Evolutionary conservation across 139 green algal species (phyloP).

Genomic region (Gonium pectorale): DNA sequence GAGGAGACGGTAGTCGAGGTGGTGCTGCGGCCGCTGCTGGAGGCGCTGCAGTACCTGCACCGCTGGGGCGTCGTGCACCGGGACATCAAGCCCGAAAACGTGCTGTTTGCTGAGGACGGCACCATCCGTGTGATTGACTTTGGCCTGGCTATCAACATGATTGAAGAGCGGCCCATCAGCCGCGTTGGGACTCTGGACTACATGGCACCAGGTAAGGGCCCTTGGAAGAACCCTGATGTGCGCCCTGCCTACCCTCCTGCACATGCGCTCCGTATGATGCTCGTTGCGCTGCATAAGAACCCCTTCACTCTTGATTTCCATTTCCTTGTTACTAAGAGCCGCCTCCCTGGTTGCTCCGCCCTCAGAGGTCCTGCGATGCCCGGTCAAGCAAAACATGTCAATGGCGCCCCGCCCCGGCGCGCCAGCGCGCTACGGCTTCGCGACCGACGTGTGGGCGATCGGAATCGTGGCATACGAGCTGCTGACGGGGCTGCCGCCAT

Average conservation of each 20-base stretch:
- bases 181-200: slow-evolving; percentile 62
- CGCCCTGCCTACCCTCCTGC: no score
- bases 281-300: no score
- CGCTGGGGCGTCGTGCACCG: slow-evolving; percentile 50
- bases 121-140: slow-evolving; percentile 67
- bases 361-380: slow-evolving; percentile 68
- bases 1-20: slow-evolving; percentile 39
- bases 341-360: neutral
- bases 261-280: no score
- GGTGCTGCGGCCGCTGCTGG: slow-evolving; percentile 57
- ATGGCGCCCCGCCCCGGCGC: slow-evolving; percentile 20
- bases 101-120: slow-evolving; percentile 49
- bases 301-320: no score
- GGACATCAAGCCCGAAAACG: slow-evolving; percentile 59
- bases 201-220: slow-evolving; percentile 22
- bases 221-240: no score
- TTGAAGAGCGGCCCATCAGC: slow-evolving; percentile 65
- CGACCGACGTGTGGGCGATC: slow-evolving; percentile 58
- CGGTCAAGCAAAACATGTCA: slow-evolving; percentile 57
- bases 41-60: slow-evolving; percentile 46
- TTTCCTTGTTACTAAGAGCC: no score
- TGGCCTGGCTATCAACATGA: slow-evolving; percentile 64
- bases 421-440: slow-evolving; percentile 25
- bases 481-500: slow-evolving; percentile 46
- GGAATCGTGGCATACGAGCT: slow-evolving; percentile 71